phyloP scores from a whole-genome alignment of 192 early-diverging fungal genomes.

The Gonapodya sp. region DNA sequence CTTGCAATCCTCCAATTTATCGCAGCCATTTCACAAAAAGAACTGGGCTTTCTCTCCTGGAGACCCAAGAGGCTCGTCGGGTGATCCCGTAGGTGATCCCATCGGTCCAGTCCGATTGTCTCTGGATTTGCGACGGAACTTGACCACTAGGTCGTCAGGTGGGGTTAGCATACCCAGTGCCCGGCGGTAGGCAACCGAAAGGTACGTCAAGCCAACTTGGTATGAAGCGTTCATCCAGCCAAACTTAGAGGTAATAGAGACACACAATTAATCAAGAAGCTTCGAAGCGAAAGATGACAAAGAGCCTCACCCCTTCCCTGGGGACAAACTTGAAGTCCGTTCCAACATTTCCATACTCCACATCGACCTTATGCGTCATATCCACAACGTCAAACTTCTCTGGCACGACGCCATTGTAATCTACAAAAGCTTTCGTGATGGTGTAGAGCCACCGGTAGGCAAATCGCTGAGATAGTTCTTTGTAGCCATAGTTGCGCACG shows the following conservation, averaged over 20 bases:
- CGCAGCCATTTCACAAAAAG: neutral
- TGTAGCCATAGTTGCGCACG: slow-evolving; percentile 71
- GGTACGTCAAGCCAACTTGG: slow-evolving; percentile 69
- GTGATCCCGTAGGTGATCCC: neutral
- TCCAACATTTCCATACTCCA: slow-evolving; percentile 97
- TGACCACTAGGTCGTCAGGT: slow-evolving; percentile 43
- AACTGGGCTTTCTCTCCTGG: neutral
- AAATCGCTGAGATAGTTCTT: slow-evolving; percentile 57
- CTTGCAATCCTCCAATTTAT: neutral
- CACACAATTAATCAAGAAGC: neutral
- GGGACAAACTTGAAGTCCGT: slow-evolving; percentile 86
- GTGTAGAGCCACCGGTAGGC: slow-evolving; percentile 96
- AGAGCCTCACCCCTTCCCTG: slow-evolving; percentile 57
- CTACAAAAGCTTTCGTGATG: slow-evolving; percentile 90
- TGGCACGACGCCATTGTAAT: slow-evolving; percentile 92
- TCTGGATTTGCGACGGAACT: neutral
- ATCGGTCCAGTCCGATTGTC: neutral
- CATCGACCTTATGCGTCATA: slow-evolving; percentile 80
- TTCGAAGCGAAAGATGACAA: neutral
- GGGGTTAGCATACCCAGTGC: slow-evolving; percentile 66
- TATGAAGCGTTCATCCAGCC: slow-evolving; percentile 97
- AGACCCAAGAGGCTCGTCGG: neutral
- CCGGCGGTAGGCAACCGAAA: slow-evolving; percentile 60
- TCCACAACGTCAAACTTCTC: slow-evolving; percentile 95
- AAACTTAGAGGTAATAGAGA: slow-evolving; percentile 30